A percentile compares a stretch with the other conserved stretches of the same genome.
phyloP scores from a whole-genome alignment of 306 rosid genomes.

The Cucumis hystrix region DNA sequence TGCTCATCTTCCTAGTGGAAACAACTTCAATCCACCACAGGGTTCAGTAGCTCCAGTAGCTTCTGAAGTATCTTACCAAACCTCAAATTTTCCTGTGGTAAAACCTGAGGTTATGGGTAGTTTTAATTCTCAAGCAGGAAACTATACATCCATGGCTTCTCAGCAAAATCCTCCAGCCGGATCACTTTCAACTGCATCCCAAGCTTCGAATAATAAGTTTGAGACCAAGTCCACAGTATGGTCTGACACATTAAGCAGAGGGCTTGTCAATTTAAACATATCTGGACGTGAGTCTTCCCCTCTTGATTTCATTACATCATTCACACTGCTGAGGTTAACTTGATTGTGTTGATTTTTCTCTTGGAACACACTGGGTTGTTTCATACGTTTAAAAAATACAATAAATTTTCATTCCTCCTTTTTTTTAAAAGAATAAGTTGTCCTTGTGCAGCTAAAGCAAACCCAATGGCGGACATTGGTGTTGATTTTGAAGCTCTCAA shows the following conservation, averaged over 20 bases:
- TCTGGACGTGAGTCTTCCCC: conserved; percentile 69
- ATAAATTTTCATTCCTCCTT: background rate
- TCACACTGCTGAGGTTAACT: background rate
- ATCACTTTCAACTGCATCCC: conserved; percentile 36
- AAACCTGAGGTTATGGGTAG: conserved; percentile 27
- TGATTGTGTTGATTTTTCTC: background rate
- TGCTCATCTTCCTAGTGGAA: conserved; percentile 34
- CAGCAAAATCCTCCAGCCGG: conserved; percentile 35
- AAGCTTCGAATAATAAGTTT: conserved; percentile 71
- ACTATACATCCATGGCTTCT: conserved; percentile 27
- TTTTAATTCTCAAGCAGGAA: conserved; percentile 28
- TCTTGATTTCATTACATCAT: background rate
- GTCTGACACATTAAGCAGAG: conserved; percentile 91
- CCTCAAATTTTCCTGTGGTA: conserved; percentile 19
- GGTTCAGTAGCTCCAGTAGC: conserved; percentile 6
- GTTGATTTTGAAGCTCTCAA: conserved; percentile 87
- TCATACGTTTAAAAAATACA: background rate
- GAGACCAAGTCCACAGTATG: conserved; percentile 94
- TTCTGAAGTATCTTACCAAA: conserved; percentile 27
- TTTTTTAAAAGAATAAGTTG: background rate
- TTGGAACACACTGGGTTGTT: background rate
- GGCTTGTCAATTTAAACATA: conserved; percentile 86
- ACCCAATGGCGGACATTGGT: conserved; percentile 83
- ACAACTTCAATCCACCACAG: conserved; percentile 17
- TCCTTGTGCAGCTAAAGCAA: conserved; percentile 64